Evolutionary conservation across 78 protist species (phyloP), one percentile per base, ranked within the genome.

Genomic region (Dictyostelium purpureum): DNA sequence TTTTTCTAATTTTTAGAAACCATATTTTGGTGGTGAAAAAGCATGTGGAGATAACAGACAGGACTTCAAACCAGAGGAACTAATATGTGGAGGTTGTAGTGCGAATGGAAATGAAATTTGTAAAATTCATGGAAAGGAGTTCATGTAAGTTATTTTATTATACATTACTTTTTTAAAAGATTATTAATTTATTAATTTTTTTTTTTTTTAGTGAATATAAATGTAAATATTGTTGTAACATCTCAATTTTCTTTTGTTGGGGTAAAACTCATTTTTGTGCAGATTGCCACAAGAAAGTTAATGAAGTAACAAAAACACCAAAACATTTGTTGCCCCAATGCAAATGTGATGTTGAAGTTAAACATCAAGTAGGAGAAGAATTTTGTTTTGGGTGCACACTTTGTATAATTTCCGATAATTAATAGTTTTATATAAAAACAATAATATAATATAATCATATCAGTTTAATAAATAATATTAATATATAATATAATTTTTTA

Each of bases 21-120:
- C 97, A 0, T 96, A 96, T 47, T 96, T 85, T 79, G 97, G 96
- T 31, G 97, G 97, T 37, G 92, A 93, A 37, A 80, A 77, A 33
- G 79, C 70, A 24, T 94, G 97, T 43, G 88, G 89, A 45, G 96
- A 65, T 7, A 78, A 93, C 37, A 66, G 77, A 26, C 28, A 45
- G n/a, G 88, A 71, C 1, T 69, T 51, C 37, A 95, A 95, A 45
- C 37, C 93, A n/a, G 97, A 95, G 9, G 97, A 95, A 38, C 43
- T 95, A 1, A 45, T 95, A 18, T 95, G 97, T 74, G 95, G 95
- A 6, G 93, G 93, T 37, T 95, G 97, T 70, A 69, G 69, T 35
- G 61, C 79, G 31, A 56, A 59, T 79, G 87, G 94, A 21, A 54
- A 37, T 9, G 88, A 79, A 33, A 47, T 37, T 42, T 90, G 94